Evolutionary conservation across 495 filamentous ascomycete genomes (phyloP), one percentile per base, ranked within the genome.

Genomic region (Hypoxylon cercidicola): DNA sequence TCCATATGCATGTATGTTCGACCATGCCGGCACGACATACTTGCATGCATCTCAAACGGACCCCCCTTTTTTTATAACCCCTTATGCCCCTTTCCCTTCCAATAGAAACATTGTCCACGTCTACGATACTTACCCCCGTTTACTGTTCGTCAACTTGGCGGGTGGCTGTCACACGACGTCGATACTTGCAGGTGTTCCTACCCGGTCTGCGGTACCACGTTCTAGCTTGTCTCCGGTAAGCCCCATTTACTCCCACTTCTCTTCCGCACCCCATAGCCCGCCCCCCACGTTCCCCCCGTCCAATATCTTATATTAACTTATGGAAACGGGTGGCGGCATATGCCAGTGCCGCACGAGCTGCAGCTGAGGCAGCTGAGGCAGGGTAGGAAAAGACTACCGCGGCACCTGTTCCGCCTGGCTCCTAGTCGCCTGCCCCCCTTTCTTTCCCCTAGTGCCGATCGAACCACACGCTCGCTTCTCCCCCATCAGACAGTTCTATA

Each of bases 1-100:
- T 32, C 62, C 13, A 57, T 53, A 19, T 62, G 58, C 58, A 58
- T 62, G 25, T 13, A 67, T 57, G 64, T 52, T 62, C n/a, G 40
- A 52, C 46, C 51, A 47, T 48, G 51, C 45, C 37, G 15, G 45
- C 46, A 46, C 23, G 54, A 57, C 53, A 47, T 51, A 54, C 35
- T 52, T 55, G 43, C 40, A 57, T 58, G 34, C 41, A 34, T 28
- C 34, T 66, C 41, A 48, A 53, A 46, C 49, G 32, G 41, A 28
- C 28, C 45, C 39, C 25, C 40, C 11, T 53, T 44, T 23, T 23
- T 46, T 21, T 46, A 6, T 46, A 1, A 5, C 35, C 51, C 25
- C n/a, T 19, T 50, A 11, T 35, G 21, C 21, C 25, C 39, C 40
- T 18, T 18, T 13, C 21, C 28, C 34, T 54, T 23, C 18, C 48